Conservation (phyloP, 2,329 filamentous ascomycete genomes). For the Aspergillus sp. region DNA sequence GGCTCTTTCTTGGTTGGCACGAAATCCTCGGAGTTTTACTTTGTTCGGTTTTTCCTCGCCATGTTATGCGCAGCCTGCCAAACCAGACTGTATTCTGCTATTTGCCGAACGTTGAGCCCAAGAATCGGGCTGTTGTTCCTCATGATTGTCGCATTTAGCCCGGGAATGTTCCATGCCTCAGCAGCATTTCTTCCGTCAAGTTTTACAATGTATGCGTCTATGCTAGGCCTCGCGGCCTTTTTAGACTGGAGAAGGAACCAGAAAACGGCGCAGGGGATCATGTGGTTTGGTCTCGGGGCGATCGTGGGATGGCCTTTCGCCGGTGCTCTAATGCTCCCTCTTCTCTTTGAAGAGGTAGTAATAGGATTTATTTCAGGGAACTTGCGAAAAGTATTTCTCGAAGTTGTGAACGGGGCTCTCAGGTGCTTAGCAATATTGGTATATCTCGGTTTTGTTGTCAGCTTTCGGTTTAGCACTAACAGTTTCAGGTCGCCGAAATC, state of each 20-base stretch:
- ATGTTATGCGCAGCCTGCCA: conserved; percentile 78
- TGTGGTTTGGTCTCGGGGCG: conserved; percentile 85
- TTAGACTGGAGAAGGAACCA: conserved; percentile 83
- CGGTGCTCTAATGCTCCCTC: conserved; percentile 76
- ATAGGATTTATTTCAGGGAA: conserved; percentile 54
- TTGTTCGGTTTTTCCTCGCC: conserved; percentile 73
- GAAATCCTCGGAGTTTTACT: conserved; percentile 75
- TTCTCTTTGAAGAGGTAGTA: conserved; percentile 73
- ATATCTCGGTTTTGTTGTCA: conserved; percentile 34
- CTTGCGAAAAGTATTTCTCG: conserved; percentile 58
- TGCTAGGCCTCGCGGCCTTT: conserved; percentile 83
- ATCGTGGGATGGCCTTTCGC: conserved; percentile 95
- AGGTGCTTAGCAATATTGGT: conserved; percentile 70
- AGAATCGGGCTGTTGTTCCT: conserved; percentile 84
- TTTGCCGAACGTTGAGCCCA: conserved; percentile 74
- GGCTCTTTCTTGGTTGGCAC: conserved; percentile 55
- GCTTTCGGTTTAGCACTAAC: conserved; percentile 24
- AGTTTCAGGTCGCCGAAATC: conserved; percentile 63
- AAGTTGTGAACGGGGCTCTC: conserved; percentile 66
- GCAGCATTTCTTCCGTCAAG: conserved; percentile 86
- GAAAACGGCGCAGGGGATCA: conserved; percentile 78
- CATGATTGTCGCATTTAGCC: conserved; percentile 71
- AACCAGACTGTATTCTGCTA: conserved; percentile 74
- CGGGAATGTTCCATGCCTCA: conserved; percentile 91
- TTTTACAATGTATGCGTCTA: conserved; percentile 93